phyloP scores from a whole-genome alignment of 371 early-diverging fungal species.

The Mortierella sp. region DNA sequence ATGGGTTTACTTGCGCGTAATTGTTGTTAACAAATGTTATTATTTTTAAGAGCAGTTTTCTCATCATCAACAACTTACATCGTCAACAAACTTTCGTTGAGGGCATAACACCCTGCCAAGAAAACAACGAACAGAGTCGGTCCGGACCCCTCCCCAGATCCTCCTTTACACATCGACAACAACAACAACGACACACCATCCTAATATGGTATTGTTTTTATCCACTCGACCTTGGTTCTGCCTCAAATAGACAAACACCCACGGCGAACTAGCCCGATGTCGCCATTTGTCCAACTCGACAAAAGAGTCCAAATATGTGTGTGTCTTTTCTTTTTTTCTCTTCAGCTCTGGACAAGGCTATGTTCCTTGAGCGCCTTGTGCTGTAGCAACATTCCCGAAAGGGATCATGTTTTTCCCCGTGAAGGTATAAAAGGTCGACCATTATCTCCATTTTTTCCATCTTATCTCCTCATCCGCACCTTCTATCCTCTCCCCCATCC shows the following conservation, averaged over 20 bases:
- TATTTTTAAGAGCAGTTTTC: slow-evolving; percentile 2
- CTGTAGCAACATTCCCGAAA: neutral
- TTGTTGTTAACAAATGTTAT: neutral
- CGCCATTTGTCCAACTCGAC: slow-evolving; percentile 5
- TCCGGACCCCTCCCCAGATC: neutral
- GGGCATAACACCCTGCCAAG: neutral
- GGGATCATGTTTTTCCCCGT: neutral
- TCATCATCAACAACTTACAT: neutral
- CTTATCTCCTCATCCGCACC: neutral
- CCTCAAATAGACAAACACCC: neutral
- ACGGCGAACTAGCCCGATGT: neutral
- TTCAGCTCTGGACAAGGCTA: neutral
- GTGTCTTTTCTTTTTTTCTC: neutral
- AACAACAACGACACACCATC: neutral
- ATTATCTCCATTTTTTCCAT: neutral
- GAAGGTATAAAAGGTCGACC: slow-evolving; percentile 18
- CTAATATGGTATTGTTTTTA: slow-evolving; percentile 6
- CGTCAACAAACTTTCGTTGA: neutral
- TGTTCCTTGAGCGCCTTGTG: neutral
- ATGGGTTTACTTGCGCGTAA: neutral
- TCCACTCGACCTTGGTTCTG: slow-evolving; percentile 1
- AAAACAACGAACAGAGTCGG: neutral
- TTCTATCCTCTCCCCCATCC: neutral
- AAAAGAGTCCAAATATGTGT: neutral
- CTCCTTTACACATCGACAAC: no score